phyloP scores from a whole-genome alignment of 177 flowering plant genomes.

The Tripterygium wilfordii region DNA sequence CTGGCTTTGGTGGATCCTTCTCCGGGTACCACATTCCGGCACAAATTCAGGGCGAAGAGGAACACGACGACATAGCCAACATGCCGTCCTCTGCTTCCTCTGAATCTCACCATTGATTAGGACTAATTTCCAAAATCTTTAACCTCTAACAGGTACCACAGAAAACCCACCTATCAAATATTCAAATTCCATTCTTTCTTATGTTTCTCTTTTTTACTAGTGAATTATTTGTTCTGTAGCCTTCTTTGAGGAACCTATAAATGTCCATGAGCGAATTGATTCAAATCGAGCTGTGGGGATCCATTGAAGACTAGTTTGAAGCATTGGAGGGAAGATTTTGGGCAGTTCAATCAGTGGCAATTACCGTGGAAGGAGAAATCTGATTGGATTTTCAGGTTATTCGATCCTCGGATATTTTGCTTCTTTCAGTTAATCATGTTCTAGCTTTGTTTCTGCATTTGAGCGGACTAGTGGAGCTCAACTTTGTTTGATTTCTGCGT shows the following conservation, averaged over 20 bases:
- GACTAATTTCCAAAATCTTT: slow-evolving; percentile 6
- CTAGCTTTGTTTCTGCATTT: slow-evolving; percentile 15
- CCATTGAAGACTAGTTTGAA: background rate
- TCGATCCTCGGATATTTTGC: slow-evolving; percentile 32
- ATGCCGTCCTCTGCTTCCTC: slow-evolving; percentile 93
- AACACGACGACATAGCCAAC: slow-evolving; percentile 61
- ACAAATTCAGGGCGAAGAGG: slow-evolving; percentile 90
- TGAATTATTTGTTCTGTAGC: background rate
- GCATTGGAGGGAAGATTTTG: slow-evolving; percentile 7
- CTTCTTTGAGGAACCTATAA: background rate
- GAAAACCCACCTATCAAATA: no score
- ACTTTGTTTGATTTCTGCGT: slow-evolving; percentile 17
- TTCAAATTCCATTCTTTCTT: background rate
- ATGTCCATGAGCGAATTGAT: no score
- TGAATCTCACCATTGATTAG: slow-evolving; percentile 84
- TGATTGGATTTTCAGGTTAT: slow-evolving; percentile 41
- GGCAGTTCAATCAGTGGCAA: slow-evolving; percentile 27
- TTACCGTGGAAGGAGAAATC: slow-evolving; percentile 35
- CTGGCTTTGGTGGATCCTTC: slow-evolving; percentile 63
- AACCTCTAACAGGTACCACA: slow-evolving; percentile 22
- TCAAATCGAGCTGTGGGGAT: slow-evolving; percentile 7
- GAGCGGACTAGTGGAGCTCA: slow-evolving; percentile 26
- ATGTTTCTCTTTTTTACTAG: background rate
- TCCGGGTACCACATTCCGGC: slow-evolving; percentile 83
- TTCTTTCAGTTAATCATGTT: slow-evolving; percentile 12